phyloP scores from a whole-genome alignment of 805 yeast species.

The Priceomyces medius region DNA sequence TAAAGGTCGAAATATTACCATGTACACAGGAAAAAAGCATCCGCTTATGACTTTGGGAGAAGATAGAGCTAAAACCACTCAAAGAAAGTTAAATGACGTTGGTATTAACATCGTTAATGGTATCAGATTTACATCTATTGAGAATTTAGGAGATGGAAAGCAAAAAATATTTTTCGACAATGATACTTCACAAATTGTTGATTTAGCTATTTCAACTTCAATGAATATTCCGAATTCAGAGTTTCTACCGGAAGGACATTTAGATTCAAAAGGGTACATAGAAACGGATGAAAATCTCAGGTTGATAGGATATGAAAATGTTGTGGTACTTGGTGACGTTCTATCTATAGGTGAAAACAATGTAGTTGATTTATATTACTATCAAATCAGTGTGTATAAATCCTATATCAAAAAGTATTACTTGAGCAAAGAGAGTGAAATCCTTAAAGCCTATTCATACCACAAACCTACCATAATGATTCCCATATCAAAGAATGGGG shows the following conservation, averaged over 20 bases:
- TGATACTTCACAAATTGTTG: conserved; percentile 20
- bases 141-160: neutral
- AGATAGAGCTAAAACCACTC: conserved; percentile 12
- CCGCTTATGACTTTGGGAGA: conserved; percentile 16
- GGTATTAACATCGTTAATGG: conserved; percentile 23
- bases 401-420: conserved; percentile 11
- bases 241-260: conserved; percentile 21
- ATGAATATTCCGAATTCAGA: conserved; percentile 28
- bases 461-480: conserved; percentile 11
- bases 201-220: conserved; percentile 27
- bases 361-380: conserved; percentile 24
- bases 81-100: conserved; percentile 13
- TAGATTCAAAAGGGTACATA: conserved; percentile 27
- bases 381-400: conserved; percentile 17
- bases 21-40: conserved; percentile 22
- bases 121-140: conserved; percentile 5
- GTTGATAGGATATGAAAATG: conserved; percentile 21
- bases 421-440: neutral
- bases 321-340: conserved; percentile 38
- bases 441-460: neutral
- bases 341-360: conserved; percentile 19
- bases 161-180: conserved; percentile 11
- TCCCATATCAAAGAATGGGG: conserved; percentile 25
- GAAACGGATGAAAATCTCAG: conserved; percentile 24
- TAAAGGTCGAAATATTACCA: conserved; percentile 17